Percentiles rank a stretch among this genome's conserved stretches.
These are phyloP conservation scores for Auriscalpium microsporum DNA, from an alignment of 768 basidiomycete genomes.

Conservation along the genomic window DNA sequence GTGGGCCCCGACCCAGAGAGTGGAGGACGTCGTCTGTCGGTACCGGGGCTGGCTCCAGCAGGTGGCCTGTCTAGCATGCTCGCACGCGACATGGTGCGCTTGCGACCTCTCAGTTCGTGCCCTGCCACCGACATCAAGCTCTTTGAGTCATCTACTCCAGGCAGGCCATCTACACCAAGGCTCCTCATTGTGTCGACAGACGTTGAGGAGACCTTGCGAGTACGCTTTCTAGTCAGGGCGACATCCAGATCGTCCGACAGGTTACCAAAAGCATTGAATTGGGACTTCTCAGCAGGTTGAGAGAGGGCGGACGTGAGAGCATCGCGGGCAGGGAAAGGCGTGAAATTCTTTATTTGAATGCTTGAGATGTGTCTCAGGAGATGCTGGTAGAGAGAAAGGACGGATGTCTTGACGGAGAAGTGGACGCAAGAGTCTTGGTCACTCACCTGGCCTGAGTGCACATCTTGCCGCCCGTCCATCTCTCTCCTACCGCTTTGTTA, in stretches of 20 bases:
- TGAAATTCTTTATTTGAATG: constrained; percentile 71
- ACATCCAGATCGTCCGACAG: constrained; percentile 67
- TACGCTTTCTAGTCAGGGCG: constrained; percentile 46
- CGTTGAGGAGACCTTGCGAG: constrained; percentile 51
- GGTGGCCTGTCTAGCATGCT: constrained; percentile 18
- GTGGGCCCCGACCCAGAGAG: constrained; percentile 3
- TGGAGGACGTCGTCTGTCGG: constrained; percentile 4
- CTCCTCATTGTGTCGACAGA: constrained; percentile 45
- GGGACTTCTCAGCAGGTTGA: constrained; percentile 55
- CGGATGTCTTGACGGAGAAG: not conserved
- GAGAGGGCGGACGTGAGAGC: constrained; percentile 65
- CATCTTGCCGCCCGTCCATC: too few relatives aligned
- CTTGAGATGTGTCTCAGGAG: constrained; percentile 67
- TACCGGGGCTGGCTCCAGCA: not conserved
- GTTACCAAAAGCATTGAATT: constrained; percentile 48
- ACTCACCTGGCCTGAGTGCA: too few relatives aligned
- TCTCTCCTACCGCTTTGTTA: too few relatives aligned
- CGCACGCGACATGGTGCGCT: constrained; percentile 24
- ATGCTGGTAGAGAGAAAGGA: constrained; percentile 32
- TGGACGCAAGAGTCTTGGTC: too few relatives aligned
- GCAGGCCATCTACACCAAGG: constrained; percentile 34
- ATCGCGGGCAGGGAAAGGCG: constrained; percentile 79
- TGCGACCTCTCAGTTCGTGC: constrained; percentile 31
- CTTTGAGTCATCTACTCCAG: constrained; percentile 22
- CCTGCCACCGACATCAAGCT: constrained; percentile 20